Evolutionary conservation across 1,284 basidiomycete species (phyloP), one percentile per base, ranked within the genome.

Genomic region (Ustilago loliicola): DNA sequence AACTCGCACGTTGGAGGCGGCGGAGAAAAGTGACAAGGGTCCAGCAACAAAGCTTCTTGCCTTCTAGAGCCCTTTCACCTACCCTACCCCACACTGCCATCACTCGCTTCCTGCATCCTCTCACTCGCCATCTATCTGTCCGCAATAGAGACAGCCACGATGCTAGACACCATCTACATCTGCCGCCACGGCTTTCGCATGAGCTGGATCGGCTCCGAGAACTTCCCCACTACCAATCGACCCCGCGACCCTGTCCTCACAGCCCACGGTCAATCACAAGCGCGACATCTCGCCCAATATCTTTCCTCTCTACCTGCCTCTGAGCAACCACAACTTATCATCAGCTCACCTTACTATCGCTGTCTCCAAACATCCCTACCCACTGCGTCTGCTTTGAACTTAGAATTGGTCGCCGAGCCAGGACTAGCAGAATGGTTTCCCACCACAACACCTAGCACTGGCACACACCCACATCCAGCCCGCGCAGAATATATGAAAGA

Each of bases 351-450:
- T 10, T 65, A 84, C 92, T 93, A 94, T 87, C 92, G 94, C 29
- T 95, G 94, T 85, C 87, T 95, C 34, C 93, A 95, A 84, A 95
- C 94, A 0, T 87, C 91, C 0, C 87, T 89, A 36, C 93, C 94
- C 0, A 88, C 89, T 2, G 90, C 93, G 9, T 86, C 88, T 56
- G 89, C 89, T 0, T 88, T 95, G 15, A 87, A 88, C 2, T 65
- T 94, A 2, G 92, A 93, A 1, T 90, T 95, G 54, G 91, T 90
- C 69, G 89, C 93, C 4, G 89, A 89, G 91, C 93, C 94, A 75
- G 93, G 93, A 10, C 84, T 95, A 11, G 90, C 91, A 5, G 94
- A 95, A 86, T 95, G 93, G 93, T 95, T 92, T 85, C 92, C 92
- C 2, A 93, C 92, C 30, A 93, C 87, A 85, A 8, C 90, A 1